Evolutionary conservation across 2,329 filamentous ascomycete genomes (phyloP).

Genomic region (Kalaharituber pfeilii): DNA sequence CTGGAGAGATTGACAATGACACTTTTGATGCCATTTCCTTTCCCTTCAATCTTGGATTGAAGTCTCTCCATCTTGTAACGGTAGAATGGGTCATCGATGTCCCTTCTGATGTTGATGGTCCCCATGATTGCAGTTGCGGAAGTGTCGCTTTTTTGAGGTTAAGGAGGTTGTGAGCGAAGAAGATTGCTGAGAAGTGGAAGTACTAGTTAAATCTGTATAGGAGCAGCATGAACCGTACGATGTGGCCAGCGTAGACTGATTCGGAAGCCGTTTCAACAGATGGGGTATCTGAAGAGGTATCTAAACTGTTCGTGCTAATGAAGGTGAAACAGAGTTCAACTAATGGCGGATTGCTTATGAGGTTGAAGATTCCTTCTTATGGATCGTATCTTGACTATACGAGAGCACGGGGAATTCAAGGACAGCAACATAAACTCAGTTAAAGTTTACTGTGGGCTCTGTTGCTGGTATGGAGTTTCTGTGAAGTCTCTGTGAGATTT

Average conservation of each 20-base stretch:
- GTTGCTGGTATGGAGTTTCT: not conserved
- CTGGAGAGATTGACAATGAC: constrained; percentile 94
- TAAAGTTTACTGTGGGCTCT: not conserved
- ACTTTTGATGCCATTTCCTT: constrained; percentile 98
- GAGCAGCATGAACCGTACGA: not conserved
- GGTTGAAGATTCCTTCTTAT: not conserved
- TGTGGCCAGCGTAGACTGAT: too few species aligned
- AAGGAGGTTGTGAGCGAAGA: not conserved
- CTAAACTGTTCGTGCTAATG: too few species aligned
- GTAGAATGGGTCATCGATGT: constrained; percentile 98
- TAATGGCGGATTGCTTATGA: not conserved
- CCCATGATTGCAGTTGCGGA: constrained; percentile 48
- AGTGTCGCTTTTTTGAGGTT: not conserved
- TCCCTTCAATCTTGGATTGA: constrained; percentile 98
- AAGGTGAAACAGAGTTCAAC: not conserved
- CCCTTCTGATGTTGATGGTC: constrained; percentile 92
- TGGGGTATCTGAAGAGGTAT: too few species aligned
- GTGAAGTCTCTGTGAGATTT: not conserved
- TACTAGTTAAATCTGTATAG: not conserved
- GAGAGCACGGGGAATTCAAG: not conserved
- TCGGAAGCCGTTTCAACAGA: too few species aligned
- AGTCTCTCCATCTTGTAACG: constrained; percentile 99
- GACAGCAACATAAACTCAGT: constrained; percentile 2
- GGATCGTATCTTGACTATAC: constrained; percentile 1
- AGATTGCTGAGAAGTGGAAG: not conserved